phyloP scores from a whole-genome alignment of 108 stramenopile species.

The Pelagomonas calceolata region DNA sequence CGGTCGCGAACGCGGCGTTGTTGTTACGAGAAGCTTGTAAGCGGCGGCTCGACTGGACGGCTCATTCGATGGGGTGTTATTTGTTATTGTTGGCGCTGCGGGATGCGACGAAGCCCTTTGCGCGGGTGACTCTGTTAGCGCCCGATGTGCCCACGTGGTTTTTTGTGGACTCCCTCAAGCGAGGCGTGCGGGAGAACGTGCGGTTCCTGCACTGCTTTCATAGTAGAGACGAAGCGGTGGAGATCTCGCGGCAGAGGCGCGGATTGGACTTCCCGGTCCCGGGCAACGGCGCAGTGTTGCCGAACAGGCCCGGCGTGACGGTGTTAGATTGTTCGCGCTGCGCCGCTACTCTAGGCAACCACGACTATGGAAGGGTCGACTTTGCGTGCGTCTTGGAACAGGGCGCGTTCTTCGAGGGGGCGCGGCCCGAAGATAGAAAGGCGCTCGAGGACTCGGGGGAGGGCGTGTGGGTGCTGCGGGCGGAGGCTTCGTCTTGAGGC shows the following conservation, averaged over 20 bases:
- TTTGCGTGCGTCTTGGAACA: not conserved
- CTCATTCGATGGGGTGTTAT: constrained; percentile 32
- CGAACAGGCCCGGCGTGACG: not conserved
- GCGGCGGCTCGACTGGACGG: constrained; percentile 16
- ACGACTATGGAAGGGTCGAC: constrained; percentile 27
- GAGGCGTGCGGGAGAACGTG: constrained; percentile 5
- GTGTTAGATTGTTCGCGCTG: not conserved
- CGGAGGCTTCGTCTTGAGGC: too few relatives aligned
- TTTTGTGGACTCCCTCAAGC: not conserved
- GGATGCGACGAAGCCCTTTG: constrained; percentile 4
- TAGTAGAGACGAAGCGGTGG: constrained; percentile 23
- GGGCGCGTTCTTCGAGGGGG: not conserved
- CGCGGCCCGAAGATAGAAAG: too few relatives aligned
- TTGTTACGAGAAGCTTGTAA: not conserved
- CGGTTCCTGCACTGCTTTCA: constrained; percentile 21
- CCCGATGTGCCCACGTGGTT: constrained; percentile 30
- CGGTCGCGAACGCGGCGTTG: constrained; percentile 17
- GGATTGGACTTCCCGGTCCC: constrained; percentile 20
- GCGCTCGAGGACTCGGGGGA: too few relatives aligned
- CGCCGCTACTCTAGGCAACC: constrained; percentile 1
- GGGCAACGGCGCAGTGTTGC: constrained; percentile 19
- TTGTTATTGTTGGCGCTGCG: constrained; percentile 22
- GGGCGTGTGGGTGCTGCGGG: too few relatives aligned
- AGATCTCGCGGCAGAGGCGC: constrained; percentile 19
- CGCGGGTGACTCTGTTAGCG: constrained; percentile 17